Percentiles rank a stretch among this genome's conserved stretches.
These are phyloP conservation scores for Eruca vesicaria DNA, from an alignment of 441 rosid species.

Conservation along the genomic window DNA sequence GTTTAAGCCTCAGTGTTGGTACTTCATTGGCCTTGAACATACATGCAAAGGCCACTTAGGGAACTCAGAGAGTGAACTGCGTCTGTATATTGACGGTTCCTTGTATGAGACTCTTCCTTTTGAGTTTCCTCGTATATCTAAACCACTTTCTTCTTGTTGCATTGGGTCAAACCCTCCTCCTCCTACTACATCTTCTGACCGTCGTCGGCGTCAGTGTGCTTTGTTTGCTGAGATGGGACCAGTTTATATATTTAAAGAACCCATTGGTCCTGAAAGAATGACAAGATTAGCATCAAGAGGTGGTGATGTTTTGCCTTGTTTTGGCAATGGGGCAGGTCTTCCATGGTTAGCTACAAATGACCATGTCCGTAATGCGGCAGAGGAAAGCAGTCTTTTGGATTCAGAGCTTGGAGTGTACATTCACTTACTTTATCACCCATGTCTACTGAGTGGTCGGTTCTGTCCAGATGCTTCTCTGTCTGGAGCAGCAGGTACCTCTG, in stretches of 20 bases:
- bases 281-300: constrained; percentile 82
- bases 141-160: constrained; percentile 89
- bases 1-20: constrained; percentile 98
- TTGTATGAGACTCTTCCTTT: constrained; percentile 87
- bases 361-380: constrained; percentile 49
- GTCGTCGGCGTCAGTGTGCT: constrained; percentile 90
- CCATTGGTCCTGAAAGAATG: constrained; percentile 90
- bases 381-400: constrained; percentile 79
- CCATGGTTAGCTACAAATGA: constrained; percentile 92
- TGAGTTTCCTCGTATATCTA: constrained; percentile 87
- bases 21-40: constrained; percentile 90
- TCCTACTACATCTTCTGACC: constrained; percentile 62
- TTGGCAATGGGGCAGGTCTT: constrained; percentile 86
- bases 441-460: constrained; percentile 76
- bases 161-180: constrained; percentile 96
- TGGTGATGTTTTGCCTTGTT: constrained; percentile 81
- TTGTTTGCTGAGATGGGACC: constrained; percentile 99
- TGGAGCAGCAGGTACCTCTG: constrained; percentile 35
- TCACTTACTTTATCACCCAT: constrained; percentile 86
- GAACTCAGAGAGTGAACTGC: constrained; percentile 80
- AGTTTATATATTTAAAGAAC: constrained; percentile 86
- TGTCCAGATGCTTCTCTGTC: constrained; percentile 94
- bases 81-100: constrained; percentile 82
- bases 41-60: constrained; percentile 69
- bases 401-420: constrained; percentile 76